Percentiles rank a stretch among this genome's conserved stretches.
These are phyloP conservation scores for Ocimum tenuiflorum DNA, from an alignment of 257 asterid species.

Conservation along the genomic window DNA sequence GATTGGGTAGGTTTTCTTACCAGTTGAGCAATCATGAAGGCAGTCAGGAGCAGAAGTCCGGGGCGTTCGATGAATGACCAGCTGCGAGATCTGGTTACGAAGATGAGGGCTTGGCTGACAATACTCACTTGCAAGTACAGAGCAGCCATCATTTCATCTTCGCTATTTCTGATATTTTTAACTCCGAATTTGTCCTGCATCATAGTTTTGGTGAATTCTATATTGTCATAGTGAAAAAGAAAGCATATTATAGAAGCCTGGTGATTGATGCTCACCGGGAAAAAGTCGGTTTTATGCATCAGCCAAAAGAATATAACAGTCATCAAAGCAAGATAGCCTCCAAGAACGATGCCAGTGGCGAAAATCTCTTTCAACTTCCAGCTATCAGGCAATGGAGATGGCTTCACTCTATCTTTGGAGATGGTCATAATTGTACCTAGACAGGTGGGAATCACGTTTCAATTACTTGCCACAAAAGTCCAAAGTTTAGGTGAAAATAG, in stretches of 20 bases:
- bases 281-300: constrained; percentile 59
- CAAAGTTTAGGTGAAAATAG: background rate
- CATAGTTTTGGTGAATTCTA: background rate
- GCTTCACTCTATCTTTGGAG: constrained; percentile 96
- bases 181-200: constrained; percentile 77
- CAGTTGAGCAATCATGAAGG: constrained; percentile 78
- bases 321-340: constrained; percentile 88
- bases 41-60: constrained; percentile 52
- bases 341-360: constrained; percentile 83
- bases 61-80: constrained; percentile 91
- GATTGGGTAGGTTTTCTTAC: constrained; percentile 30
- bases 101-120: constrained; percentile 89
- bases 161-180: constrained; percentile 35
- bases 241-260: too few relatives aligned
- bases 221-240: too few relatives aligned
- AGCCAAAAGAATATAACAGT: constrained; percentile 87
- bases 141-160: constrained; percentile 80
- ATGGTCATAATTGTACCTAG: constrained; percentile 94
- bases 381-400: constrained; percentile 96
- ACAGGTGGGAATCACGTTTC: background rate
- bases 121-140: constrained; percentile 95
- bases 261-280: constrained; percentile 44
- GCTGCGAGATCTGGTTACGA: constrained; percentile 88
- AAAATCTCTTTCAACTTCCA: constrained; percentile 91
- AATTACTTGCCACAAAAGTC: background rate